phyloP scores from a whole-genome alignment of 352 stramenopile species.

The Globisporangium uncinulatum region DNA sequence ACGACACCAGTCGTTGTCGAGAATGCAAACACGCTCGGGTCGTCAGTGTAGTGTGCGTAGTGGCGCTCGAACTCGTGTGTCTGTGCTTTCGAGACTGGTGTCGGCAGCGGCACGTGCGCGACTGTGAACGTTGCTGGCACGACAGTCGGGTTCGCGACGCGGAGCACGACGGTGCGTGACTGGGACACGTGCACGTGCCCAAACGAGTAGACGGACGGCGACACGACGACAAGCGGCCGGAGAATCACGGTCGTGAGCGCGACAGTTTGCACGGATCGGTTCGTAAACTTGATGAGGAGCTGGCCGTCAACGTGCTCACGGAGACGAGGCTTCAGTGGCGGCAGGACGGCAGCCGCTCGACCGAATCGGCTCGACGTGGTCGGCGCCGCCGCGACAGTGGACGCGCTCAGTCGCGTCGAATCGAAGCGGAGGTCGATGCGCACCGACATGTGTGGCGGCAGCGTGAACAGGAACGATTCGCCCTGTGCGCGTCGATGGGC shows the following conservation, averaged over 20 bases:
- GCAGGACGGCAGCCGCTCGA: background rate
- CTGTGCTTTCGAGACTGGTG: conserved; percentile 48
- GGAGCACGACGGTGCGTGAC: conserved; percentile 35
- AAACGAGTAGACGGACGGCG: conserved; percentile 61
- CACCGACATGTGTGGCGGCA: conserved; percentile 61
- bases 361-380: background rate
- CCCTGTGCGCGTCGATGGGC: conserved; percentile 49
- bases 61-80: conserved; percentile 44
- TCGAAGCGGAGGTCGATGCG: conserved; percentile 63
- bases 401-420: conserved; percentile 11
- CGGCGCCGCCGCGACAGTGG: background rate
- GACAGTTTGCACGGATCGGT: conserved; percentile 57
- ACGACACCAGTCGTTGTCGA: conserved; percentile 33
- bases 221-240: conserved; percentile 48
- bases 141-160: conserved; percentile 54
- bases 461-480: conserved; percentile 65
- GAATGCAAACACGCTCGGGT: conserved; percentile 61
- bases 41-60: conserved; percentile 48
- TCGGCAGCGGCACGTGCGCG: conserved; percentile 45
- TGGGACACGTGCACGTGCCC: conserved; percentile 51
- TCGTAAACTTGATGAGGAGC: conserved; percentile 65
- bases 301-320: conserved; percentile 31
- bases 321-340: conserved; percentile 13
- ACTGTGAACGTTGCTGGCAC: conserved; percentile 52
- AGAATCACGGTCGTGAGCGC: conserved; percentile 38